phyloP scores from a whole-genome alignment of 352 stramenopile species.

The Phytopythium helicoides region DNA sequence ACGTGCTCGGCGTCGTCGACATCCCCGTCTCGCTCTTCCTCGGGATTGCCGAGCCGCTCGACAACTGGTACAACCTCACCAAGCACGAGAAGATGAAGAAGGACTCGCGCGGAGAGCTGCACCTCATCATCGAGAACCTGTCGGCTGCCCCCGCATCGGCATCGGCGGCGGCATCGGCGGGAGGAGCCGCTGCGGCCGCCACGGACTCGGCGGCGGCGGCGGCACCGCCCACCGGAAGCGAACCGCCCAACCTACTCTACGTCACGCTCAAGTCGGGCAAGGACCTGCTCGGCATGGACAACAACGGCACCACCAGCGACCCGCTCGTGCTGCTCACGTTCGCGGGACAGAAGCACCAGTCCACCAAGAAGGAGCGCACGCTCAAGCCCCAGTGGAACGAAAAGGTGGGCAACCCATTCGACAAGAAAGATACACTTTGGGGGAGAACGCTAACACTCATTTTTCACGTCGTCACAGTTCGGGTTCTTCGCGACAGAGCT shows the following conservation, averaged over 20 bases:
- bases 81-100: conserved; percentile 72
- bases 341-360: conserved; percentile 81
- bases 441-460: background rate
- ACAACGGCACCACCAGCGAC: conserved; percentile 79
- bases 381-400: conserved; percentile 78
- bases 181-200: conserved; percentile 2
- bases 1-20: conserved; percentile 65
- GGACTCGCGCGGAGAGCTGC: conserved; percentile 58
- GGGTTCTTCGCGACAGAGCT: conserved; percentile 62
- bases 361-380: conserved; percentile 70
- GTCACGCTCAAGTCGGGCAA: conserved; percentile 74
- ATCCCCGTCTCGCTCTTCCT: conserved; percentile 61
- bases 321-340: conserved; percentile 81
- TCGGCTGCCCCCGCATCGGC: conserved; percentile 2
- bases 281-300: conserved; percentile 84
- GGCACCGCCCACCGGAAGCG: conserved; percentile 5
- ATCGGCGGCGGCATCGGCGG: conserved; percentile 4
- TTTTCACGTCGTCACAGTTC: conserved; percentile 23
- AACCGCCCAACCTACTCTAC: conserved; percentile 63
- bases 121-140: conserved; percentile 41
- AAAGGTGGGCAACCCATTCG: conserved; percentile 17
- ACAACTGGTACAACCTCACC: conserved; percentile 73
- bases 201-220: conserved; percentile 15
- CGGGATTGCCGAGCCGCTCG: conserved; percentile 31
- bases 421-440: background rate